These are phyloP conservation scores for Penicillium verhagenii DNA, from an alignment of 495 filamentous ascomycete genomes.

Conservation along the genomic window DNA sequence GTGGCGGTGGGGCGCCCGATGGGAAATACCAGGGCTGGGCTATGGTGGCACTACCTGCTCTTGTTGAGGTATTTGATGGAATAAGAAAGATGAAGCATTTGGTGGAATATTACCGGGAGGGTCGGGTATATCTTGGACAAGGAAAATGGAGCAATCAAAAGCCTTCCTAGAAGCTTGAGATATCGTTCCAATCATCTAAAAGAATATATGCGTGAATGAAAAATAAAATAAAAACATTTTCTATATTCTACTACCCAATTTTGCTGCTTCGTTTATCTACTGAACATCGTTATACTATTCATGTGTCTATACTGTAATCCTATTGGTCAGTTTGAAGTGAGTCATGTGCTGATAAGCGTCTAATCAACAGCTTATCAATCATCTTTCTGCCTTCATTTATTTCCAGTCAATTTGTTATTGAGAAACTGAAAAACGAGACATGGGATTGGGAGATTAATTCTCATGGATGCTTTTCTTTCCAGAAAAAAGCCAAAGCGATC, in stretches of 20 bases:
- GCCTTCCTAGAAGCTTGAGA: not conserved
- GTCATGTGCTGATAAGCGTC: slow-evolving; percentile 32
- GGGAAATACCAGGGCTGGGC: slow-evolving; percentile 29
- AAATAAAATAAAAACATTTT: no score
- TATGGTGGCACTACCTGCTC: slow-evolving; percentile 24
- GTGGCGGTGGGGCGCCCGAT: slow-evolving; percentile 1
- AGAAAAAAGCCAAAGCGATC: slow-evolving; percentile 48
- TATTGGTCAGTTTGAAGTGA: slow-evolving; percentile 36
- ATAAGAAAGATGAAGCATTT: slow-evolving; percentile 24
- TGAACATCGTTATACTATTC: no score
- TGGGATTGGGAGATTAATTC: not conserved
- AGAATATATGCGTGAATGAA: not conserved
- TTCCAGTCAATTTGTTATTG: not conserved
- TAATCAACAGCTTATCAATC: slow-evolving; percentile 8
- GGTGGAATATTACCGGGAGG: slow-evolving; percentile 26
- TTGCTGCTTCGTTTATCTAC: no score
- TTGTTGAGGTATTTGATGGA: slow-evolving; percentile 34
- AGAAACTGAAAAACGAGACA: not conserved
- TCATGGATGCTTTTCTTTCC: slow-evolving; percentile 60
- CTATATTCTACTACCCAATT: no score
- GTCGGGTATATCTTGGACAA: slow-evolving; percentile 25
- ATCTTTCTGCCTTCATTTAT: not conserved
- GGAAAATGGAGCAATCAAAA: slow-evolving; percentile 19
- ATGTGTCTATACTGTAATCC: slow-evolving; percentile 2
- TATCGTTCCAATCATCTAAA: no score